Base-by-base conservation (phyloP, 208 protist genomes). In the Novymonas esmeraldas region DNA sequence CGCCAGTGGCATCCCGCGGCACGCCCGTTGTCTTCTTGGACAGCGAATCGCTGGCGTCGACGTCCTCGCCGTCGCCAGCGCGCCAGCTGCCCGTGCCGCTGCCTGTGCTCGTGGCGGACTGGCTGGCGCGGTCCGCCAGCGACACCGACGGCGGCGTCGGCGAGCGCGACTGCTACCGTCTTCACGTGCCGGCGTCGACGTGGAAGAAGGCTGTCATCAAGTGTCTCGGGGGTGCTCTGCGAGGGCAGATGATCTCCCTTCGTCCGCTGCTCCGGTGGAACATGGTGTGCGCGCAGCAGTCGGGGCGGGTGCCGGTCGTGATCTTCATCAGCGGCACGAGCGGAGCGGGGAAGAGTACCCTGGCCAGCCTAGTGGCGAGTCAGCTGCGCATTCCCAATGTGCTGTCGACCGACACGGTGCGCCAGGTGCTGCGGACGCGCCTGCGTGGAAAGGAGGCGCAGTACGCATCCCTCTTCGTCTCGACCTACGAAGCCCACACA, bases 291-390 rank as follows among this genome's bases (percentile, higher is more conserved):
- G 64, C 54, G 13, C 65, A 78, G 64, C 69, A 96, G 18, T 48
- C 82, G n/a, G 74, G 82, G 38, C 73, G 76, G 28, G 65, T 76
- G 16, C 84, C 89, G 6, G 72, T 97, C 14, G 87, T 95, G 13
- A 62, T 98, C 41, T 85, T 98, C n/a, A 74, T 93, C 28, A 92
- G 94, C 28, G 95, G 95, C 45, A 97, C 95, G 1, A 95, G 87
- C 52, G 95, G 95, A 20, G 94, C 88, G 26, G 95, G 95, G 22
- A 98, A 98, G 71, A 93, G 80, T 46, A 97, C 94, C 0, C 66
- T 98, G 3, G 85, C 94, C 7, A 84, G 77, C 16, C 65, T 96
- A 9, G 62, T 97, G n/a, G 89, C 89, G 1, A 83, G 52, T n/a
- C 78, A 95, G 50, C 67, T 98, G 16, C 82, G 89, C 45, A 88